Evolutionary conservation across 495 filamentous ascomycete species (phyloP).

Genomic region (Aspergillus baeticus): DNA sequence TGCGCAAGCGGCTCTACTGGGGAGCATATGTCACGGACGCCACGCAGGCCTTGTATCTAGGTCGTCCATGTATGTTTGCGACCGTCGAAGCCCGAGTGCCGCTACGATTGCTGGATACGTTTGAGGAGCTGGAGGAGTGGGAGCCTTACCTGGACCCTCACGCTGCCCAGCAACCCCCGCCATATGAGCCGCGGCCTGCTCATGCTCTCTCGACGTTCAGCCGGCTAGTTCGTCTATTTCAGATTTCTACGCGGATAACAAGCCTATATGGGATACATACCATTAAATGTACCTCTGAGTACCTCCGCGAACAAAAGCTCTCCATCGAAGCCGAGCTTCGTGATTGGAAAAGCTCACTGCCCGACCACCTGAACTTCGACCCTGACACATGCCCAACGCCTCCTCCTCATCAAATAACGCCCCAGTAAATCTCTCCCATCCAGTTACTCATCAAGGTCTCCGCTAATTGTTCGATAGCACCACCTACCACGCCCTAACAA

Average conservation of each 20-base stretch:
- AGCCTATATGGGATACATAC: background rate
- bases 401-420: slow-evolving; percentile 23
- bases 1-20: slow-evolving; percentile 26
- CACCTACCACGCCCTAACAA: slow-evolving; percentile 16
- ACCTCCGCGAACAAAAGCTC: no score
- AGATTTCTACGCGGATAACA: no score
- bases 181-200: no score
- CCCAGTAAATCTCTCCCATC: slow-evolving; percentile 14
- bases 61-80: slow-evolving; percentile 20
- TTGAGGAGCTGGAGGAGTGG: slow-evolving; percentile 37
- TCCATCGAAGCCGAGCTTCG: slow-evolving; percentile 14
- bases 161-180: no score
- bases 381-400: slow-evolving; percentile 10
- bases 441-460: background rate
- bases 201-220: no score
- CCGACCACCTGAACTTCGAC: slow-evolving; percentile 21
- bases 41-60: slow-evolving; percentile 28
- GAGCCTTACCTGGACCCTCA: slow-evolving; percentile 14
- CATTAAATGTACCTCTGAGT: no score
- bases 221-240: no score
- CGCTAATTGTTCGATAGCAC: slow-evolving; percentile 8
- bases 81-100: slow-evolving; percentile 13
- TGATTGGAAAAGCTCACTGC: slow-evolving; percentile 17
- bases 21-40: slow-evolving; percentile 30
- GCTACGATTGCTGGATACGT: slow-evolving; percentile 25